Conservation (phyloP, 2,329 filamentous ascomycete species). For the Penicillium sp. region DNA sequence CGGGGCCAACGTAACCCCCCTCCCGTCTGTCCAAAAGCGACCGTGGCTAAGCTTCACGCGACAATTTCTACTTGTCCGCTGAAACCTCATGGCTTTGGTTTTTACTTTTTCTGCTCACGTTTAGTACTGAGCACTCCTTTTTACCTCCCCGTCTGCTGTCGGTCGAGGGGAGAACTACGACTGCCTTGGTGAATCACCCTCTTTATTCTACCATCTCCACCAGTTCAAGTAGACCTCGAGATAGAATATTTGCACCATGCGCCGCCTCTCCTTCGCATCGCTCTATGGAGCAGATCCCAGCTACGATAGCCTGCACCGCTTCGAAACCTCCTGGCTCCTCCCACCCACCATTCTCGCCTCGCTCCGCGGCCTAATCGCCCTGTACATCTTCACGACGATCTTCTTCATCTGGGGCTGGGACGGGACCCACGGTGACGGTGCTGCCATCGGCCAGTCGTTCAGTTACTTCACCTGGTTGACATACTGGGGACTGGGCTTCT, state of each 20-base stretch:
- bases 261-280: constrained; percentile 19
- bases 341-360: constrained; percentile 64
- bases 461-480: constrained; percentile 82
- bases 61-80: not conserved
- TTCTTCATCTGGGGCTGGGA: constrained; percentile 71
- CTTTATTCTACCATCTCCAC: not conserved
- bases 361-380: constrained; percentile 52
- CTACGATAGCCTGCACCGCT: constrained; percentile 61
- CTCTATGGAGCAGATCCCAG: constrained; percentile 43
- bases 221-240: no score
- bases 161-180: not conserved
- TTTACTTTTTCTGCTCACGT: not conserved
- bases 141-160: not conserved
- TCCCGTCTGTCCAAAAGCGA: not conserved
- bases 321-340: constrained; percentile 82
- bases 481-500: constrained; percentile 82
- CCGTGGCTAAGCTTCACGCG: not conserved
- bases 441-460: constrained; percentile 61
- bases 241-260: constrained; percentile 20
- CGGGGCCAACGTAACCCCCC: not conserved
- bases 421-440: constrained; percentile 57
- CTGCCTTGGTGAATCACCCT: not conserved
- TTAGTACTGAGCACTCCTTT: not conserved
- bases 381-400: constrained; percentile 70
- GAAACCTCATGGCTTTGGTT: not conserved